Evolutionary conservation across 2,329 filamentous ascomycete species (phyloP).

Genomic region (Clonostachys chloroleuca): DNA sequence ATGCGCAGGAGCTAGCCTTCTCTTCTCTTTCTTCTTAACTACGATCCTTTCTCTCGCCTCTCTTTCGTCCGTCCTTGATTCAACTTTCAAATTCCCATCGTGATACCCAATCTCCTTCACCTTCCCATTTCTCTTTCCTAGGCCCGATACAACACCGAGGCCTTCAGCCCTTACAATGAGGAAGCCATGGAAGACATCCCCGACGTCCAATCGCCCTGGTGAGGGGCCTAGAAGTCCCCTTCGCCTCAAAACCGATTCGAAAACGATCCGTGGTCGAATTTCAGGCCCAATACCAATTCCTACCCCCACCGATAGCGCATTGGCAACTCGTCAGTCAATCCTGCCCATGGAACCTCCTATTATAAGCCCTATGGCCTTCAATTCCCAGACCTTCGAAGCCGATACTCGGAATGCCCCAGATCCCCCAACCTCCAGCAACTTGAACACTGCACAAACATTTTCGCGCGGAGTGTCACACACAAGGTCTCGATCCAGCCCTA

Average conservation of each 20-base stretch:
- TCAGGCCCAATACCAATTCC: conserved; percentile 56
- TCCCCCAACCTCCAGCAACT: too few species aligned
- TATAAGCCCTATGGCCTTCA: too few species aligned
- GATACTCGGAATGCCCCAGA: too few species aligned
- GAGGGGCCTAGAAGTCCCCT: neutral
- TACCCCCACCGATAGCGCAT: conserved; percentile 41
- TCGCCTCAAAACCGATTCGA: conserved; percentile 27
- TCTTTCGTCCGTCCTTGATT: neutral
- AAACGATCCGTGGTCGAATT: conserved; percentile 50
- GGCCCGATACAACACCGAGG: too few species aligned
- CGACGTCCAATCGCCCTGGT: conserved; percentile 19
- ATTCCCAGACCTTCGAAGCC: too few species aligned
- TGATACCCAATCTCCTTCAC: too few species aligned
- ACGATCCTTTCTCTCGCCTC: neutral
- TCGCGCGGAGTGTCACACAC: too few species aligned
- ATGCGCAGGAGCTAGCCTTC: neutral
- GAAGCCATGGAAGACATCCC: conserved; percentile 38
- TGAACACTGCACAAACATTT: too few species aligned
- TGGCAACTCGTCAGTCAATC: conserved; percentile 6
- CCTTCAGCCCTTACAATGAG: neutral
- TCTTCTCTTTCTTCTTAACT: neutral
- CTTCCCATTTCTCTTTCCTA: too few species aligned
- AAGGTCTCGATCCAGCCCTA: too few species aligned
- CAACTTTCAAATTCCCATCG: neutral
- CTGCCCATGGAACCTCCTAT: too few species aligned